Percentiles rank a stretch among this genome's conserved stretches.
Evolutionary conservation across 495 filamentous ascomycete species (phyloP).

Genomic region (Aspergillus ellipticus): DNA sequence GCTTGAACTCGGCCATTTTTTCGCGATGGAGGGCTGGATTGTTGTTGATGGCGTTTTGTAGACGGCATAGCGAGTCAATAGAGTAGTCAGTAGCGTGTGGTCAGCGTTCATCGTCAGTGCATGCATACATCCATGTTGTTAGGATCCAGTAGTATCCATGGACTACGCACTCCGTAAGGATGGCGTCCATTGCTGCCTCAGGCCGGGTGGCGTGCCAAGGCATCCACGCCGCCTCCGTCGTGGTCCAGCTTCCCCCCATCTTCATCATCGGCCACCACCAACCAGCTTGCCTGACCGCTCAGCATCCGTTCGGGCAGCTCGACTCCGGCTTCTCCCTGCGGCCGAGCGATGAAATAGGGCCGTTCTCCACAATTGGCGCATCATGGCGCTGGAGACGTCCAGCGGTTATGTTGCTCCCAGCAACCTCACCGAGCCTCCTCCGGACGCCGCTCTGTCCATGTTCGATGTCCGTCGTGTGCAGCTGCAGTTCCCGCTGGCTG

Average conservation of each 20-base stretch:
- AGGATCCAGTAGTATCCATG: too few species aligned
- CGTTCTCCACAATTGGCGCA: slow-evolving; percentile 28
- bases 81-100: background rate
- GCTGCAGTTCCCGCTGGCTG: slow-evolving; percentile 85
- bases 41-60: background rate
- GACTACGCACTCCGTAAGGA: too few species aligned
- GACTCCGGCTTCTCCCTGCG: slow-evolving; percentile 9
- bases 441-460: slow-evolving; percentile 69
- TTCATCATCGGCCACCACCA: background rate
- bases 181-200: background rate
- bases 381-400: slow-evolving; percentile 52
- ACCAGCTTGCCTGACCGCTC: background rate
- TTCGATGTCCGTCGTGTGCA: slow-evolving; percentile 89
- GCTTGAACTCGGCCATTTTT: background rate
- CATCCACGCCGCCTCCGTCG: slow-evolving; percentile 13
- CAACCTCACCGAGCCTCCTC: slow-evolving; percentile 54
- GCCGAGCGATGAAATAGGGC: slow-evolving; percentile 35
- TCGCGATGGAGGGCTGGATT: background rate
- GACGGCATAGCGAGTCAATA: background rate
- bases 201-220: slow-evolving; percentile 15
- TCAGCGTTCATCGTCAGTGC: too few species aligned
- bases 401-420: slow-evolving; percentile 53
- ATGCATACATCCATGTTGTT: background rate
- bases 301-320: slow-evolving; percentile 2
- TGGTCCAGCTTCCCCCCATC: slow-evolving; percentile 8